These are phyloP conservation scores for Primulina tabacum DNA, from an alignment of 257 asterid genomes.

Conservation along the genomic window DNA sequence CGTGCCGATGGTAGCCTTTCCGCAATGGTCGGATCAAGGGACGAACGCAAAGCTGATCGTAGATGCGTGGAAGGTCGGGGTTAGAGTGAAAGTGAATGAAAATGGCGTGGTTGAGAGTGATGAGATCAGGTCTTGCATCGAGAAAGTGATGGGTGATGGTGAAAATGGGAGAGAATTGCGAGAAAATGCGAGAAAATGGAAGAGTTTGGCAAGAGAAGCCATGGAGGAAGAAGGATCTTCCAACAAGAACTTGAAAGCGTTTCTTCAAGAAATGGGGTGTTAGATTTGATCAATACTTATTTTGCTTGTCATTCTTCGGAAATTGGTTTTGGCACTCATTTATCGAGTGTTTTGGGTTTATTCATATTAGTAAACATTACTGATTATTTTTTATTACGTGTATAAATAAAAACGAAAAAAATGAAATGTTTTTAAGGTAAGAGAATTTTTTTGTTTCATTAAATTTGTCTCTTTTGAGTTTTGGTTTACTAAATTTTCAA, in stretches of 20 bases:
- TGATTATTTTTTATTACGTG: too few relatives aligned
- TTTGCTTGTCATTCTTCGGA: too few relatives aligned
- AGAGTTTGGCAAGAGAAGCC: conserved; percentile 23
- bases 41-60: conserved; percentile 36
- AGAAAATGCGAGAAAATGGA: conserved; percentile 27
- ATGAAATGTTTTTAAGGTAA: too few relatives aligned
- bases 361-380: too few relatives aligned
- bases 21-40: conserved; percentile 32
- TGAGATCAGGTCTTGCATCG: conserved; percentile 35
- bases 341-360: too few relatives aligned
- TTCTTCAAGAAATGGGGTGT: background rate
- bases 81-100: conserved; percentile 22
- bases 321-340: too few relatives aligned
- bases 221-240: conserved; percentile 17
- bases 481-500: too few relatives aligned
- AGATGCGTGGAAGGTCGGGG: conserved; percentile 37
- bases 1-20: conserved; percentile 32
- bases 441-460: too few relatives aligned
- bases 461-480: too few relatives aligned
- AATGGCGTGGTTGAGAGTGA: conserved; percentile 24
- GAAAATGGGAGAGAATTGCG: conserved; percentile 25
- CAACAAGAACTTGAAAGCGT: background rate
- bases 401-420: too few relatives aligned
- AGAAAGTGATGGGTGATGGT: conserved; percentile 29
- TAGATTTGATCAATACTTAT: too few relatives aligned